These are phyloP conservation scores for Platismatia glauca DNA, from an alignment of 495 filamentous ascomycete species.

Conservation along the genomic window DNA sequence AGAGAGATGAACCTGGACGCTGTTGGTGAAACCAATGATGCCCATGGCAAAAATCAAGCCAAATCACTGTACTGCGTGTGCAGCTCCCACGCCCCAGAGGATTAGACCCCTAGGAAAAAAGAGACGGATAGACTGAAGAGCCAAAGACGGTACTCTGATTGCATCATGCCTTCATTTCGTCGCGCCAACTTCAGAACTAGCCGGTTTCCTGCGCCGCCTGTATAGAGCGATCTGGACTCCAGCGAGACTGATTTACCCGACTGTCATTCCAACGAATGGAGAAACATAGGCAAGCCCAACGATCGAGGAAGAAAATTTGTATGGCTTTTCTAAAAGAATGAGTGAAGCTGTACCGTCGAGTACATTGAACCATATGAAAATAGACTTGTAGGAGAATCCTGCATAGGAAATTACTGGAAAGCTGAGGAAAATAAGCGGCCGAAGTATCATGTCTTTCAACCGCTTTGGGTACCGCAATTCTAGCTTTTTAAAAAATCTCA, in stretches of 20 bases:
- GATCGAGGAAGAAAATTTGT: constrained; percentile 50
- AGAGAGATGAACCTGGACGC: constrained; percentile 48
- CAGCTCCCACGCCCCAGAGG: constrained; percentile 62
- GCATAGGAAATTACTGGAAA: constrained; percentile 58
- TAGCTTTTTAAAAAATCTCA: constrained; percentile 32
- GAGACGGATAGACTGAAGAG: constrained; percentile 47
- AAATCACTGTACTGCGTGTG: constrained; percentile 52
- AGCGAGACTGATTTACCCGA: constrained; percentile 32
- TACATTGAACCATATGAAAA: constrained; percentile 58
- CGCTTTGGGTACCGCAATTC: constrained; percentile 29
- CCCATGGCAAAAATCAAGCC: constrained; percentile 56
- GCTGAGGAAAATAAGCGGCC: constrained; percentile 39
- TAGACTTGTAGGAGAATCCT: constrained; percentile 57
- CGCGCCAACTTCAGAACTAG: constrained; percentile 50
- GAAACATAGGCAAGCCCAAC: constrained; percentile 55
- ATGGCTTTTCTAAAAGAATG: constrained; percentile 48
- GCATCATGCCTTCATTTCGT: constrained; percentile 52
- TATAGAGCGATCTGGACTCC: constrained; percentile 34
- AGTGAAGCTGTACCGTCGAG: constrained; percentile 56
- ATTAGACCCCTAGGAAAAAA: constrained; percentile 49
- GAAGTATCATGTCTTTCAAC: constrained; percentile 44
- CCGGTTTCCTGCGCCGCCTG: constrained; percentile 49
- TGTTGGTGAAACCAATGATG: constrained; percentile 47
- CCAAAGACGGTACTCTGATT: constrained; percentile 57
- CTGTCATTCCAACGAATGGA: constrained; percentile 45